Conservation (phyloP, 768 basidiomycete species). For the Mycena latifolia region DNA sequence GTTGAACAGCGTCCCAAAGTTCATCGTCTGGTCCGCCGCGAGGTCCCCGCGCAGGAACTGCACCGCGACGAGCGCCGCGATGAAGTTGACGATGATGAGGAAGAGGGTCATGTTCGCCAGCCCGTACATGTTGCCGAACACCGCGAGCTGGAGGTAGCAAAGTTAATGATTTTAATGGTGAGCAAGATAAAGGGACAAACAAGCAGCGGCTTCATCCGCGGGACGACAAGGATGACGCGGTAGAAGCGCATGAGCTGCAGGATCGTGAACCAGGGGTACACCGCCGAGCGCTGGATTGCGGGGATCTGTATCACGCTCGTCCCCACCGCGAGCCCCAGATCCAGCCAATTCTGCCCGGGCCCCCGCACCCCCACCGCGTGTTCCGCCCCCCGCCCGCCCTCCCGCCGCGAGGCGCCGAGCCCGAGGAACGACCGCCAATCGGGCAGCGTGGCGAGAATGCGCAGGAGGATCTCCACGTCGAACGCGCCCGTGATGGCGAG, state of each 20-base stretch:
- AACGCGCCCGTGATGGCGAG: conserved; percentile 85
- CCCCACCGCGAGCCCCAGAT: conserved; percentile 79
- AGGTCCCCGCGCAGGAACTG: conserved; percentile 92
- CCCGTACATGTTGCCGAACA: conserved; percentile 94
- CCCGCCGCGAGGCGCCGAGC: conserved; percentile 40
- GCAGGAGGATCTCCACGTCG: conserved; percentile 88
- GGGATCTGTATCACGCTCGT: conserved; percentile 91
- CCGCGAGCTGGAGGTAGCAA: too few species aligned
- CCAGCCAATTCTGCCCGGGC: conserved; percentile 71
- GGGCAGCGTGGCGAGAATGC: conserved; percentile 79
- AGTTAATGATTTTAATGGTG: too few species aligned
- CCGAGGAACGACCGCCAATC: conserved; percentile 86
- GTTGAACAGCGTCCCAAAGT: conserved; percentile 87
- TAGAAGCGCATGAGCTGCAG: too few species aligned
- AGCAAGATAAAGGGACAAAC: conserved; percentile 63
- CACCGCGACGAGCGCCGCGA: conserved; percentile 85
- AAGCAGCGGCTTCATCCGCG: conserved; percentile 89
- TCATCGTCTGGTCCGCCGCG: conserved; percentile 62
- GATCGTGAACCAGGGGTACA: conserved; percentile 92
- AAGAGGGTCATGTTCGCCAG: conserved; percentile 93
- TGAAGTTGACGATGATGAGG: conserved; percentile 87
- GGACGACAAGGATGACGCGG: conserved; percentile 90
- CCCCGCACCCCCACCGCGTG: conserved; percentile 1
- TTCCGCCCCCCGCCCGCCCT: too few species aligned
- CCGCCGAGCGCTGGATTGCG: conserved; percentile 66